phyloP scores from a whole-genome alignment of 2,329 filamentous ascomycete genomes.

The Sodiomyces alkalinus region DNA sequence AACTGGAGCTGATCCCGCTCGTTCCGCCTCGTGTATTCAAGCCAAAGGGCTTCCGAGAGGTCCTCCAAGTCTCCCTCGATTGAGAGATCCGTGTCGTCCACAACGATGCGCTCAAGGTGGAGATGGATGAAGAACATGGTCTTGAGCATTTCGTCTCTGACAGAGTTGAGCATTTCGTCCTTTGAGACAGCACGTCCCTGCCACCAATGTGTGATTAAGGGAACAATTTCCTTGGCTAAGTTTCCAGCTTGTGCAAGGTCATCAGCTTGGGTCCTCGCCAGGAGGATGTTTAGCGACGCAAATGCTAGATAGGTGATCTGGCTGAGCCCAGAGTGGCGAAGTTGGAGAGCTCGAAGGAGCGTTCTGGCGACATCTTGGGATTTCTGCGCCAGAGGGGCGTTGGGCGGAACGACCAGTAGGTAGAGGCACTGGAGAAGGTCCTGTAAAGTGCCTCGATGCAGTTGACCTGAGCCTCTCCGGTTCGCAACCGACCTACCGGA shows the following conservation, averaged over 20 bases:
- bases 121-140: constrained; percentile 52
- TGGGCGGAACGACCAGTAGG: constrained; percentile 46
- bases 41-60: constrained; percentile 56
- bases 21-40: constrained; percentile 60
- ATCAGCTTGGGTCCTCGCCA: constrained; percentile 53
- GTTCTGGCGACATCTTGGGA: constrained; percentile 39
- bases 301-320: constrained; percentile 60
- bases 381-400: constrained; percentile 47
- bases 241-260: constrained; percentile 46
- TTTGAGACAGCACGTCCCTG: constrained; percentile 48
- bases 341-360: constrained; percentile 45
- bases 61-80: constrained; percentile 39
- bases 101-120: constrained; percentile 42
- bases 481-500: no score
- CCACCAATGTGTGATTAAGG: constrained; percentile 66
- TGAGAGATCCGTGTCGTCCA: constrained; percentile 22
- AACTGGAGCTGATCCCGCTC: constrained; percentile 61
- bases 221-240: constrained; percentile 46
- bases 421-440: constrained; percentile 52
- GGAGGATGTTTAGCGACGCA: constrained; percentile 55
- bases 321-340: constrained; percentile 40
- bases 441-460: constrained; percentile 13
- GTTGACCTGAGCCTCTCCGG: constrained; percentile 10
- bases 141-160: constrained; percentile 67
- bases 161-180: constrained; percentile 41